phyloP scores from a whole-genome alignment of 306 rosid genomes.

The Citrullus mucosospermus region DNA sequence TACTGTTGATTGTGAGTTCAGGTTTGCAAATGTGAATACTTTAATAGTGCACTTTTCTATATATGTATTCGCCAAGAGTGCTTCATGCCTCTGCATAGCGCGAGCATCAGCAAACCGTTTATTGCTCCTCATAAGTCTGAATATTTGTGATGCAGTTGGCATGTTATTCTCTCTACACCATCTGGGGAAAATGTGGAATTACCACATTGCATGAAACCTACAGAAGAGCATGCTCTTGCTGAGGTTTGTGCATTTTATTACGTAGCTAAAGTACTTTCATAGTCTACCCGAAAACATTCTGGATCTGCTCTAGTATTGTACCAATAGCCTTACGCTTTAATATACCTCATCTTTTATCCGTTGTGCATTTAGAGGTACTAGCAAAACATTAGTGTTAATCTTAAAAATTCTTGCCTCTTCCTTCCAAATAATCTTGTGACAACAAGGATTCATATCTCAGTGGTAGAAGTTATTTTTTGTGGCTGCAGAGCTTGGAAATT shows the following conservation, averaged over 20 bases:
- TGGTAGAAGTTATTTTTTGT: constrained; percentile 11
- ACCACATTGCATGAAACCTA: constrained; percentile 55
- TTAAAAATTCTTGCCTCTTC: neutral
- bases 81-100: neutral
- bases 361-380: neutral
- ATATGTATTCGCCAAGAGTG: neutral
- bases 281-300: neutral
- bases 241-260: constrained; percentile 43
- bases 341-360: neutral
- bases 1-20: neutral
- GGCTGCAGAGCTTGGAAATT: constrained; percentile 55
- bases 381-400: neutral
- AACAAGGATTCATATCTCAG: neutral
- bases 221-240: constrained; percentile 55
- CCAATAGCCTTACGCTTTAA: neutral
- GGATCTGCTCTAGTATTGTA: neutral
- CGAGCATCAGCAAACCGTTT: neutral
- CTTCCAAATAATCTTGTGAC: neutral
- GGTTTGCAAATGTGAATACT: neutral
- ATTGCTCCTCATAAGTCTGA: neutral
- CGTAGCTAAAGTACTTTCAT: neutral
- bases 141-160: constrained; percentile 52
- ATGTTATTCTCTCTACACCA: constrained; percentile 54
- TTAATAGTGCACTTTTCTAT: neutral
- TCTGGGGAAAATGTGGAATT: constrained; percentile 37